A percentile compares a stretch with the other conserved stretches of the same genome.
Conservation (phyloP, 139 green algal genomes). For the Tetradesmus obliquus region DNA sequence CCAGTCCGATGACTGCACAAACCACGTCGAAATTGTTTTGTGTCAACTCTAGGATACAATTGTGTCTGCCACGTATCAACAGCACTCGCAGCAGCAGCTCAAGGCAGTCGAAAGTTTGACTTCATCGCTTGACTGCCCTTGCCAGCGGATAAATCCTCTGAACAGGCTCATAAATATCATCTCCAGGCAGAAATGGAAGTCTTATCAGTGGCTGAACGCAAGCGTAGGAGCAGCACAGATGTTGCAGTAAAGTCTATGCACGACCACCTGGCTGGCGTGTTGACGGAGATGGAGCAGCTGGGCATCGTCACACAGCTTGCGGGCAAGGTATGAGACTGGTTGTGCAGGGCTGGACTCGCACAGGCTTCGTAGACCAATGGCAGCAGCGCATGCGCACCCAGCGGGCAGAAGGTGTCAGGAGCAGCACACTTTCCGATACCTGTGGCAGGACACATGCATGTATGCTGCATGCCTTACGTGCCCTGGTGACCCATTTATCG, state of each 20-base stretch:
- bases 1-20: too few relatives aligned
- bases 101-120: not conserved
- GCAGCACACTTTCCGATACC: not conserved
- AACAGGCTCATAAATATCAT: not conserved
- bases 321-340: constrained; percentile 23
- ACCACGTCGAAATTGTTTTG: too few relatives aligned
- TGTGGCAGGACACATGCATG: not conserved
- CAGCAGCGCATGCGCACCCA: not conserved
- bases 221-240: not conserved
- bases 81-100: too few relatives aligned
- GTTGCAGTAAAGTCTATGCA: constrained; percentile 6
- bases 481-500: not conserved
- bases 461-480: not conserved
- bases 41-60: too few relatives aligned
- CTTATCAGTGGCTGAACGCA: not conserved
- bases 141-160: not conserved
- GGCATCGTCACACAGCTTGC: constrained; percentile 39
- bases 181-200: not conserved
- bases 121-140: not conserved
- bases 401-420: too few relatives aligned
- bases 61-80: too few relatives aligned
- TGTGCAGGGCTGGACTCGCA: not conserved
- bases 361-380: not conserved
- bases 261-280: not conserved
- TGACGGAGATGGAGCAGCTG: constrained; percentile 28